Evolutionary conservation across 192 early-diverging fungal species (phyloP).

Genomic region (Linderina pennispora): DNA sequence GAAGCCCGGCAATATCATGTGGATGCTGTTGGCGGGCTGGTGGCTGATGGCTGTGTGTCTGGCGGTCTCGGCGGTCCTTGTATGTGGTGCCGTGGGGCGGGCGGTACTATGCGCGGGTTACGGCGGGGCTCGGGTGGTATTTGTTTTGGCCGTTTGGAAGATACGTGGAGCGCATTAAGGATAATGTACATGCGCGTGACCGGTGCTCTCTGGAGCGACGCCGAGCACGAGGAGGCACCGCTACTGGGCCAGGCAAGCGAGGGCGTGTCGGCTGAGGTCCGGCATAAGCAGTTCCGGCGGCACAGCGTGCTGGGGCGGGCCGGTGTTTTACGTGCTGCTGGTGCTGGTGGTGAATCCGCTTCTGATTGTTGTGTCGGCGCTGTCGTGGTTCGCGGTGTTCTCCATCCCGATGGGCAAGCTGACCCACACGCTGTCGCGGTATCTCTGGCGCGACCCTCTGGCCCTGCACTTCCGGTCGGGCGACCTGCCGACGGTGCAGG

Average conservation of each 20-base stretch:
- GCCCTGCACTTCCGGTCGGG: constrained; percentile 61
- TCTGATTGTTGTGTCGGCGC: constrained; percentile 63
- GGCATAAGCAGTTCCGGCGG: constrained; percentile 13
- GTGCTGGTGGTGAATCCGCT: constrained; percentile 59
- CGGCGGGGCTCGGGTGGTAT: constrained; percentile 75
- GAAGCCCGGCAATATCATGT: constrained; percentile 81
- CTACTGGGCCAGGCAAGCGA: constrained; percentile 9
- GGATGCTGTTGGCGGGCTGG: constrained; percentile 87
- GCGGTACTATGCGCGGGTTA: constrained; percentile 53
- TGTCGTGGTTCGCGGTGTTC: constrained; percentile 84
- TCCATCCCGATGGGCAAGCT: constrained; percentile 95
- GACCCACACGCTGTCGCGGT: constrained; percentile 69
- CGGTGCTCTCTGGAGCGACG: constrained; percentile 14
- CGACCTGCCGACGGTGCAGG: constrained; percentile 46
- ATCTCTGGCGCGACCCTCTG: constrained; percentile 76
- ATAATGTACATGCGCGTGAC: constrained; percentile 18
- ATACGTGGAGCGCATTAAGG: constrained; percentile 68
- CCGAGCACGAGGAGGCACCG: constrained; percentile 34
- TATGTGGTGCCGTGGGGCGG: constrained; percentile 52
- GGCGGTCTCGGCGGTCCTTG: constrained; percentile 54
- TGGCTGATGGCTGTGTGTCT: constrained; percentile 69
- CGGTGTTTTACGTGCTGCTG: constrained; percentile 17
- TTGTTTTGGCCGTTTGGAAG: constrained; percentile 97
- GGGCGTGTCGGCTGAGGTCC: constrained; percentile 1
- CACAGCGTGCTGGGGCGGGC: constrained; percentile 29